Conservation (phyloP, 371 early-diverging fungal genomes). For the Parasitella parasitica region DNA sequence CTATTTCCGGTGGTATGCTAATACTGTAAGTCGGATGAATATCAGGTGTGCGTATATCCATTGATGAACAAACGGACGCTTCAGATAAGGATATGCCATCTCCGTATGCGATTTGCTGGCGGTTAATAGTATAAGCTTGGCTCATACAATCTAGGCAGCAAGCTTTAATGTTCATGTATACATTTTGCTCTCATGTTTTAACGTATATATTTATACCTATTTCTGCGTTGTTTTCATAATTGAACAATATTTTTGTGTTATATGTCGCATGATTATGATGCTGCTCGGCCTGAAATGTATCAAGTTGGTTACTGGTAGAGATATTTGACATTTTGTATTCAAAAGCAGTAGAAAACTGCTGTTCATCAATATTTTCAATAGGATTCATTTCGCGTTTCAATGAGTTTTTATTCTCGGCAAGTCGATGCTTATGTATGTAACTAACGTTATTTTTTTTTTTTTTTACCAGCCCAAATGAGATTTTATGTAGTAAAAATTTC, state of each 20-base stretch:
- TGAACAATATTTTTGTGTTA: neutral
- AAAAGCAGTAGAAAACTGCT: neutral
- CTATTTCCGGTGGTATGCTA: neutral
- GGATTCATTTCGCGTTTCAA: neutral
- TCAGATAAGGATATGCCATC: slow-evolving; percentile 17
- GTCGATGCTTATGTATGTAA: neutral
- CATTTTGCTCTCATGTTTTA: neutral
- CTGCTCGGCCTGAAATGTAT: neutral
- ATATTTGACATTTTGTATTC: neutral
- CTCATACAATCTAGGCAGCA: neutral
- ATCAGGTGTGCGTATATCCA: slow-evolving; percentile 21
- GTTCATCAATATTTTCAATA: neutral
- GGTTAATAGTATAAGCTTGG: neutral
- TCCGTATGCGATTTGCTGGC: neutral
- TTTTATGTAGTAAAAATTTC: neutral
- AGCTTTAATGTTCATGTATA: neutral
- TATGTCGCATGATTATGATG: neutral
- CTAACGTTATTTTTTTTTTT: neutral
- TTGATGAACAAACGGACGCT: slow-evolving; percentile 21
- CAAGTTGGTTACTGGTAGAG: neutral
- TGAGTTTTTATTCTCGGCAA: neutral
- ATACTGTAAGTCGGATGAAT: slow-evolving; percentile 1
- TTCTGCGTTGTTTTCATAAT: neutral
- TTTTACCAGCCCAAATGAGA: too few relatives aligned
- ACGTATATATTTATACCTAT: neutral